Evolutionary conservation across 805 yeast species (phyloP).

Genomic region (Myxozyma sirexii): DNA sequence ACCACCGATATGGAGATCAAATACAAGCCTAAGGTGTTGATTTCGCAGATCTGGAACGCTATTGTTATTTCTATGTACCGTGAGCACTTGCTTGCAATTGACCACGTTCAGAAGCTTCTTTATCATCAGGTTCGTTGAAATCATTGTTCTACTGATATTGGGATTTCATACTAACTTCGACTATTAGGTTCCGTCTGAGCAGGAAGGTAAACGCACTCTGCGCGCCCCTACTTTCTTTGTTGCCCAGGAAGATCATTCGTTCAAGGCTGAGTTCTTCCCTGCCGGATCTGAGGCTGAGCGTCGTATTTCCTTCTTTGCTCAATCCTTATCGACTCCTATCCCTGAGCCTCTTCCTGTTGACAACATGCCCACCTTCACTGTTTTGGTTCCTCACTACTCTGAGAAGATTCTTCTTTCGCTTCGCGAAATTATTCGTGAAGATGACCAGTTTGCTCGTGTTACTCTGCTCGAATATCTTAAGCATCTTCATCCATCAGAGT

Average conservation of each 20-base stretch:
- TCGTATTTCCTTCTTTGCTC: constrained; percentile 99
- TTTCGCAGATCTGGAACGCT: constrained; percentile 99
- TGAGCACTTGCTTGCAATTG: constrained; percentile 96
- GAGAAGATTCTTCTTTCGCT: constrained; percentile 92
- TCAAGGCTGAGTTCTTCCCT: constrained; percentile 97
- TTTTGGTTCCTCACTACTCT: constrained; percentile 91
- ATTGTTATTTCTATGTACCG: constrained; percentile 99
- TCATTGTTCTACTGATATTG: background rate
- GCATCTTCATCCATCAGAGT: constrained; percentile 93
- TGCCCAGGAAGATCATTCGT: constrained; percentile 92
- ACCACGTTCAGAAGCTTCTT: constrained; percentile 94
- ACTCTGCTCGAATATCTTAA: constrained; percentile 91
- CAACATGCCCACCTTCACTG: constrained; percentile 99
- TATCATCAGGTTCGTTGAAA: constrained; percentile 70
- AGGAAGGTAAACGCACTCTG: constrained; percentile 96
- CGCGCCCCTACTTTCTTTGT: constrained; percentile 99
- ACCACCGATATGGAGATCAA: constrained; percentile 99
- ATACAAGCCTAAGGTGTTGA: constrained; percentile 96
- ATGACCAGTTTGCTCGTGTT: constrained; percentile 93
- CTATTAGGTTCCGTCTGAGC: constrained; percentile 81
- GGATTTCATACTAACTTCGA: background rate
- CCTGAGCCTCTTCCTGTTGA: constrained; percentile 99
- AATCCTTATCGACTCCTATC: constrained; percentile 96
- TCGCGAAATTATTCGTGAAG: constrained; percentile 95
- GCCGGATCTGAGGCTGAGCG: constrained; percentile 97